phyloP scores from a whole-genome alignment of 1,139 yeast species.

The Suhomyces terraborum region DNA sequence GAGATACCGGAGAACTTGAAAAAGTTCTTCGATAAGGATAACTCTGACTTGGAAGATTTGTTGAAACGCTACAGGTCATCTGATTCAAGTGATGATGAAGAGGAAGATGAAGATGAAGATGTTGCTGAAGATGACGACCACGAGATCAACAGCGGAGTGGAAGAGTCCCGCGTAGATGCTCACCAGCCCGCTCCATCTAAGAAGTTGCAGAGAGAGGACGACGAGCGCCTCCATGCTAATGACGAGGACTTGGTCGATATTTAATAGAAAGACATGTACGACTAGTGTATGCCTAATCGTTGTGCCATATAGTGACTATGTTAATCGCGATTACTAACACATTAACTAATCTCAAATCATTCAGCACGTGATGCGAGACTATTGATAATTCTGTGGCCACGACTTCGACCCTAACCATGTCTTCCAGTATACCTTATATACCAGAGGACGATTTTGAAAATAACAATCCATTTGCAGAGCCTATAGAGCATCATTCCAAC shows the following conservation, averaged over 20 bases:
- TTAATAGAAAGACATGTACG: neutral
- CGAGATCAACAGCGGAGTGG: neutral
- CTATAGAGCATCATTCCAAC: constrained; percentile 18
- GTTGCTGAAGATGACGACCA: constrained; percentile 1
- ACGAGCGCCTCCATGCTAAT: neutral
- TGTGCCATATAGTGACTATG: too few species aligned
- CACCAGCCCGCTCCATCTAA: neutral
- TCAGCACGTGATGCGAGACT: neutral
- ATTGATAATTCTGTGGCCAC: neutral
- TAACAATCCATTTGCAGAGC: constrained; percentile 61
- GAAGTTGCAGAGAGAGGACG: neutral
- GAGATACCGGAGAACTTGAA: constrained; percentile 18
- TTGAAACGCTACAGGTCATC: constrained; percentile 4
- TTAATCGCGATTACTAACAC: neutral
- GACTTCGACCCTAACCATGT: constrained; percentile 31
- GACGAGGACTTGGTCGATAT: neutral
- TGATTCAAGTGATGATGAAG: constrained; percentile 5
- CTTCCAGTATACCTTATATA: constrained; percentile 60
- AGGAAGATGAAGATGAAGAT: neutral
- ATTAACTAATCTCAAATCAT: neutral
- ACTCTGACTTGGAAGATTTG: constrained; percentile 15
- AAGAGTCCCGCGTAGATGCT: neutral
- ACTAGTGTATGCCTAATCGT: neutral
- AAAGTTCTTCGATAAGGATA: constrained; percentile 24
- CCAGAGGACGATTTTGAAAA: constrained; percentile 63